Evolutionary conservation across 192 early-diverging fungal species (phyloP).

Genomic region (Podila minutissima): DNA sequence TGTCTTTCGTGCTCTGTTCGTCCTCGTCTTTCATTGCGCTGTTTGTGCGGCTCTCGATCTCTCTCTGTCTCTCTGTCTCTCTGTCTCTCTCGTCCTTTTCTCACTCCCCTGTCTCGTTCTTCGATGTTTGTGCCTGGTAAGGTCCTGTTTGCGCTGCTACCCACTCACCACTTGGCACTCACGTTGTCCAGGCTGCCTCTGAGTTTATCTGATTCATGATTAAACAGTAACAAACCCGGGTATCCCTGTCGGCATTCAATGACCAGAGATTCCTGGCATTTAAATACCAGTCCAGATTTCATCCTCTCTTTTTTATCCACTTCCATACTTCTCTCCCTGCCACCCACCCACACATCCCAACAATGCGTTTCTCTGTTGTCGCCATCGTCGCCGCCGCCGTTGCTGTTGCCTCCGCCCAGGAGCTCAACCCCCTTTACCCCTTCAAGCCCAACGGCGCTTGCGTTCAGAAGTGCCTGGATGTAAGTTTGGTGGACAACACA

Average conservation of each 20-base stretch:
- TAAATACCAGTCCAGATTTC: background rate
- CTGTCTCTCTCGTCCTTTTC: no score
- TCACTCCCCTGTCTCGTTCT: no score
- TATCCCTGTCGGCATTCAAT: background rate
- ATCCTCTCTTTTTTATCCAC: background rate
- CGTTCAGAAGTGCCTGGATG: conserved; percentile 17
- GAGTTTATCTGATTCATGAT: no score
- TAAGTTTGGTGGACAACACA: conserved; percentile 3
- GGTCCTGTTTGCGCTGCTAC: no score
- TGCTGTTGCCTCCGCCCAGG: conserved; percentile 29
- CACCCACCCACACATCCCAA: background rate
- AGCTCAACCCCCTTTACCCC: conserved; percentile 12
- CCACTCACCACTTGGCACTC: no score
- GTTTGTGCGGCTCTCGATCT: no score
- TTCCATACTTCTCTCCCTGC: background rate
- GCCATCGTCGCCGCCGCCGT: conserved; percentile 12
- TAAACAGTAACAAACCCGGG: background rate
- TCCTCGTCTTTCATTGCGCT: no score
- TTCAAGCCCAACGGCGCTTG: conserved; percentile 25
- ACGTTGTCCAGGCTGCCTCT: no score
- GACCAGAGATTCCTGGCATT: background rate
- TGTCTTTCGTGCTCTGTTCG: no score
- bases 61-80: no score
- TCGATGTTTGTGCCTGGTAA: no score
- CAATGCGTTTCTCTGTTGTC: conserved; percentile 4